These are phyloP conservation scores for Boletus pseudopeckii DNA, from an alignment of 768 basidiomycete species.

Conservation along the genomic window DNA sequence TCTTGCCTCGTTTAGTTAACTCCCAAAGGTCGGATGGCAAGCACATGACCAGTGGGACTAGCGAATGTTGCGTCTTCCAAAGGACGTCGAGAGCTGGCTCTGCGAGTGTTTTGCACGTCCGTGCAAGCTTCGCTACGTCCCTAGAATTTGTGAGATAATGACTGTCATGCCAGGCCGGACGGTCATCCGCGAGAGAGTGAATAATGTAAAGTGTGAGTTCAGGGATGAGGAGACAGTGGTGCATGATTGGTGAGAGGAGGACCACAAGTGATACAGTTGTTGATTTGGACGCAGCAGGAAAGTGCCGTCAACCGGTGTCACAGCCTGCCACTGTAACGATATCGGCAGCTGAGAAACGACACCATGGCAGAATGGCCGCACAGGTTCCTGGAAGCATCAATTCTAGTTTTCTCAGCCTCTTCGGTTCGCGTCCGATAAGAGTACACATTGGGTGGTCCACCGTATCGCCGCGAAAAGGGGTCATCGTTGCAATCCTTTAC, in stretches of 20 bases:
- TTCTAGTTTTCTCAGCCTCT: constrained; percentile 16
- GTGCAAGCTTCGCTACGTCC: constrained; percentile 28
- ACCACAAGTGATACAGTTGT: background rate
- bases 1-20: constrained; percentile 13
- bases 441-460: background rate
- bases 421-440: constrained; percentile 4
- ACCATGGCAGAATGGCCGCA: background rate
- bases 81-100: constrained; percentile 32
- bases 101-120: constrained; percentile 27
- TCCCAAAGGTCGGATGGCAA: constrained; percentile 27
- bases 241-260: constrained; percentile 17
- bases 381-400: background rate
- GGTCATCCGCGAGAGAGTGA: constrained; percentile 22
- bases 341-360: background rate
- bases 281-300: background rate
- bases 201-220: constrained; percentile 27
- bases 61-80: constrained; percentile 29
- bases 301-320: background rate
- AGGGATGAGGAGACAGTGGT: constrained; percentile 28
- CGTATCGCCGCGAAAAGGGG: background rate
- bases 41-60: constrained; percentile 29
- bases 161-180: constrained; percentile 11
- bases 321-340: background rate
- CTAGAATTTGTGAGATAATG: constrained; percentile 18
- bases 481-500: background rate